Evolutionary conservation across 768 basidiomycete species (phyloP).

Genomic region (Kwoniella newhampshirensis): DNA sequence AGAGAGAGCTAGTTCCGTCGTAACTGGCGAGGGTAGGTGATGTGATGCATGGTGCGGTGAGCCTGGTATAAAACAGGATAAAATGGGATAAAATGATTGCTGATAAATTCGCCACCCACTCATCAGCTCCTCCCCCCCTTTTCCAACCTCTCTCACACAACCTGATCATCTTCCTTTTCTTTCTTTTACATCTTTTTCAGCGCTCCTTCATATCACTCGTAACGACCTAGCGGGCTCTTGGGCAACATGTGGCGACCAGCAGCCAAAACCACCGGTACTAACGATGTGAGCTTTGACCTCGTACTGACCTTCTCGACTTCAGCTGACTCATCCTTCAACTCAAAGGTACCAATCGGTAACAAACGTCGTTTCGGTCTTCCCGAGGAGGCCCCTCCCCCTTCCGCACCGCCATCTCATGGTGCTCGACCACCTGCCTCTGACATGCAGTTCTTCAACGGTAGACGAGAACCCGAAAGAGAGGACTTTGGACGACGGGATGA

Average conservation of each 20-base stretch:
- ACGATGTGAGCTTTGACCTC: conserved; percentile 66
- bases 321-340: conserved; percentile 50
- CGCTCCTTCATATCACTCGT: no score
- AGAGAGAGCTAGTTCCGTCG: background rate
- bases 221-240: background rate
- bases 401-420: conserved; percentile 80
- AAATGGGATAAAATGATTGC: background rate
- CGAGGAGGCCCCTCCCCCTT: conserved; percentile 78
- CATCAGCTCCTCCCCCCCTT: background rate
- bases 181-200: no score
- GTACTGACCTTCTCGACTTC: conserved; percentile 10
- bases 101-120: conserved; percentile 3
- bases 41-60: no score
- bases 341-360: conserved; percentile 69
- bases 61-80: background rate
- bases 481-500: conserved; percentile 23
- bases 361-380: conserved; percentile 86
- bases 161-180: no score
- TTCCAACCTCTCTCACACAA: background rate
- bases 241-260: conserved; percentile 57
- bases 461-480: conserved; percentile 46
- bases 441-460: conserved; percentile 48
- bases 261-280: conserved; percentile 85
- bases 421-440: conserved; percentile 67
- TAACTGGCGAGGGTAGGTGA: no score